A percentile compares a stretch with the other conserved stretches of the same genome.
Conservation (phyloP, 805 yeast genomes). For the Metschnikowia proteae region DNA sequence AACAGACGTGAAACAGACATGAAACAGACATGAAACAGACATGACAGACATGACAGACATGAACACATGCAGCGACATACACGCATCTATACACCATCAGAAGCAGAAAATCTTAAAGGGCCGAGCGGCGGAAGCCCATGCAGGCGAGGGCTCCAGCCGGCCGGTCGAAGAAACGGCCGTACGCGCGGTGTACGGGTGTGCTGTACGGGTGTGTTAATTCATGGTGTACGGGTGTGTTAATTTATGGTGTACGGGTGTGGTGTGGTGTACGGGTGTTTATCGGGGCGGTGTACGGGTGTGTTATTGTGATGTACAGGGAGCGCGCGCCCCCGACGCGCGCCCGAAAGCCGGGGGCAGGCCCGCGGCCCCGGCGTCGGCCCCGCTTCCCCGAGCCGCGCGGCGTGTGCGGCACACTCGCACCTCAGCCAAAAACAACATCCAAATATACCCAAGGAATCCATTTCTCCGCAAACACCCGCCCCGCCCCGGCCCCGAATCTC, state of each 20-base stretch:
- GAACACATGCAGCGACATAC: background rate
- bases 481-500: background rate
- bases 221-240: no score
- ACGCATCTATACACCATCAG: no score
- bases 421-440: slow-evolving; percentile 3
- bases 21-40: background rate
- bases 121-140: no score
- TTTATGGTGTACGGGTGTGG: no score
- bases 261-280: no score
- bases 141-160: no score
- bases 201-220: no score
- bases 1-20: background rate
- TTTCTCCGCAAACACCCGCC: slow-evolving; percentile 4
- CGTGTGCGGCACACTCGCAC: slow-evolving; percentile 5
- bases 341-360: background rate
- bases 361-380: background rate
- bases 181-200: no score
- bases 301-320: no score
- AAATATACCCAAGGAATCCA: background rate
- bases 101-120: no score
- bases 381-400: background rate
- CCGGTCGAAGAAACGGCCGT: no score
- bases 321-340: background rate
- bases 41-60: background rate
- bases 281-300: no score